Base-by-base conservation (phyloP, 495 filamentous ascomycete genomes). In the Parathielavia appendiculata region DNA sequence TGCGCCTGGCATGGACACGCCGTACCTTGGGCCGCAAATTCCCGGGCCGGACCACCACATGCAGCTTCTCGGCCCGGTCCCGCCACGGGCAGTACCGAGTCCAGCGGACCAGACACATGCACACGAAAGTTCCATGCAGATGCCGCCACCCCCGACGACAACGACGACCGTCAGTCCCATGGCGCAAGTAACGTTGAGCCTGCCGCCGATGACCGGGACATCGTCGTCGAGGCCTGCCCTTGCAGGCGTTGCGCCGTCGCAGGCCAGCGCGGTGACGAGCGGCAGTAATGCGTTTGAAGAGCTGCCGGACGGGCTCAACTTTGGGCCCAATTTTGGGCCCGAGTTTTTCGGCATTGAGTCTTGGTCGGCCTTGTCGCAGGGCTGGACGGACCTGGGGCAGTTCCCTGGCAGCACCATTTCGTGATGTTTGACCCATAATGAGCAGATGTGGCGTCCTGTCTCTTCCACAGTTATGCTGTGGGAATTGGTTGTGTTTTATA, bases 201-300 rank as follows among this genome's bases (percentile, higher is more conserved):
- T 63, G 44, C 38, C 56, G 26, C 39, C 59, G 51, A 17, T 45
- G 1, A 51, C 47, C 1, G 14, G 30, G 19, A 10, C 47, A 9
- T 16, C 48, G 14, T 16, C 48, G n/a, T 5, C 51, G 17, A 43
- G 49, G 5, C 11, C 58, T 14, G 49, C 51, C n/a, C 14, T 53
- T 14, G 49, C 51, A 1, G 39, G 23, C 4, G 54, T 62, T 1
- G 61, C 63, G 19, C 66, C 57, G 10, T 71, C 68, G 0, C 63
- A 66, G 16, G 57, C 61, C 7, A 66, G 68, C 52, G 63, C 46
- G 0, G 57, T 59, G 14, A 69, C 68, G 11, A 66, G 56, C 1
- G 63, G 58, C 17, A 63, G 54, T 40, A 71, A 71, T 20, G 68
- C 68, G 4, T 71, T 69, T 36, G 64, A 71, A 35, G 68, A 71